Percentiles rank a stretch among this genome's conserved stretches.
Conservation (phyloP, 306 rosid species). For the Prinsepia uniflora region DNA sequence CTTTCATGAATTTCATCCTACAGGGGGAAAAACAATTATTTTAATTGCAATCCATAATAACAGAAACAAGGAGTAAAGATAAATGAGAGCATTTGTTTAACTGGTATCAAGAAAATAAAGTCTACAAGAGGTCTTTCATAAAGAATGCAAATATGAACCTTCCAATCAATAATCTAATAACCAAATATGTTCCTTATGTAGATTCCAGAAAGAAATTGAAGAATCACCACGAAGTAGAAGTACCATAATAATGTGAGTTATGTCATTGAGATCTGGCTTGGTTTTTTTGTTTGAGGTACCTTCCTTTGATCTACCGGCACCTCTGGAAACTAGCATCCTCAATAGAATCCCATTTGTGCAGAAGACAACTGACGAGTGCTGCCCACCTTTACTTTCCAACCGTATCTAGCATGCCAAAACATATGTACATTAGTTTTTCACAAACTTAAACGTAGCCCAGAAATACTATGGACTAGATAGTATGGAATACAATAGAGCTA, state of each 20-base stretch:
- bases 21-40: constrained; percentile 15
- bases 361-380: constrained; percentile 68
- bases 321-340: constrained; percentile 66
- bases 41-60: neutral
- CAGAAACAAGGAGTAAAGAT: constrained; percentile 10
- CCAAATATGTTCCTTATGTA: neutral
- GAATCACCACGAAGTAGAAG: constrained; percentile 14
- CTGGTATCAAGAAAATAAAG: neutral
- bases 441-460: neutral
- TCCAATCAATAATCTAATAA: neutral
- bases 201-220: constrained; percentile 12
- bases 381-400: constrained; percentile 83
- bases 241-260: constrained; percentile 96
- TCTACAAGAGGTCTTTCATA: neutral
- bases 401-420: constrained; percentile 64
- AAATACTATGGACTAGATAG: neutral
- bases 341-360: constrained; percentile 87
- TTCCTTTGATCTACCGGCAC: constrained; percentile 30
- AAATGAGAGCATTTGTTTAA: neutral
- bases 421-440: constrained; percentile 16
- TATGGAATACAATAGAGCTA: neutral
- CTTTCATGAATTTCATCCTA: constrained; percentile 99
- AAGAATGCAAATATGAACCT: neutral
- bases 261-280: constrained; percentile 39
- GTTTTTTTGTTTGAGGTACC: constrained; percentile 22